phyloP scores from a whole-genome alignment of 163 green algal genomes.

The Scenedesmus sp. region DNA sequence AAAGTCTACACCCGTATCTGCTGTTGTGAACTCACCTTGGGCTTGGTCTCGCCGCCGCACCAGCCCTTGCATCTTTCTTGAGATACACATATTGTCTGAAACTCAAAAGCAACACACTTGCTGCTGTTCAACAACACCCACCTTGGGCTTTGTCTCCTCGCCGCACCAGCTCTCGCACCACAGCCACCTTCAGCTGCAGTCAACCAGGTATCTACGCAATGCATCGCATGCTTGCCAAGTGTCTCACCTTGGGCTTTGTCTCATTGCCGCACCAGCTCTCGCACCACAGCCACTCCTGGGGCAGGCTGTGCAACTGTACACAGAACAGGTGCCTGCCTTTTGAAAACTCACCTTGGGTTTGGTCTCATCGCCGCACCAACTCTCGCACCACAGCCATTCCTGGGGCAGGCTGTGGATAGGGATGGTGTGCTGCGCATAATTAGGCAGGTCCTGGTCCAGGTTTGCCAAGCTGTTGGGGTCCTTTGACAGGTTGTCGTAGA shows the following conservation, averaged over 20 bases:
- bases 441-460: constrained; percentile 97
- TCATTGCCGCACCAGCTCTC: constrained; percentile 92
- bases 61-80: constrained; percentile 76
- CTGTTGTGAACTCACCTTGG: constrained; percentile 52
- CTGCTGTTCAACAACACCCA: too few species aligned
- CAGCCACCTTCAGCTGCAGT: neutral
- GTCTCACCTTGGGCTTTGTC: constrained; percentile 78
- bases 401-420: constrained; percentile 95
- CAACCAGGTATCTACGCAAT: neutral
- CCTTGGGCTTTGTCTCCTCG: too few species aligned
- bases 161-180: constrained; percentile 29
- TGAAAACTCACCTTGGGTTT: constrained; percentile 69
- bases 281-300: constrained; percentile 97
- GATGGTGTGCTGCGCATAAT: constrained; percentile 97
- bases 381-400: constrained; percentile 98
- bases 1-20: too few species aligned
- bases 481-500: constrained; percentile 96
- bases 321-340: neutral
- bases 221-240: neutral
- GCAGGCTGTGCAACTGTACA: constrained; percentile 75
- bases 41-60: constrained; percentile 89
- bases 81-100: neutral
- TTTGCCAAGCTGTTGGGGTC: constrained; percentile 98
- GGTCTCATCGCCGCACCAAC: constrained; percentile 90
- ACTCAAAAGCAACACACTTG: neutral